Conservation (phyloP, 768 basidiomycete genomes). For the Nidularia pulvinata region DNA sequence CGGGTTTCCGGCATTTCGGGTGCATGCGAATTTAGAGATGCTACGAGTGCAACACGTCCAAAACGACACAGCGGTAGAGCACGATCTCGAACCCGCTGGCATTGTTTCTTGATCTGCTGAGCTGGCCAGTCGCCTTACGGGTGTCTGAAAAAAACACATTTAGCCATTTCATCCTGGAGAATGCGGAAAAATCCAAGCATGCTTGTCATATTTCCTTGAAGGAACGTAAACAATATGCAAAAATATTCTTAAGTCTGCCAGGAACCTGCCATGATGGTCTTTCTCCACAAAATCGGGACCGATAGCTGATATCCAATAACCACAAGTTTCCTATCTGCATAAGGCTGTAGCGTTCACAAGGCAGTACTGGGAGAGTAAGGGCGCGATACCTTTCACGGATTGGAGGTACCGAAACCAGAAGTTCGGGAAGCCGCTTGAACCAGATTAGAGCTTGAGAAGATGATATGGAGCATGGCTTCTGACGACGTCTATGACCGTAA, state of each 20-base stretch:
- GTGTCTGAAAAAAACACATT: too few relatives aligned
- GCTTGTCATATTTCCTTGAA: too few relatives aligned
- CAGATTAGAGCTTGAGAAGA: conserved; percentile 18
- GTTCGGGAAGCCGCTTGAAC: conserved; percentile 13
- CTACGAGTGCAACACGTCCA: conserved; percentile 15
- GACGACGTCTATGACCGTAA: conserved; percentile 13
- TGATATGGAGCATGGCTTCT: conserved; percentile 14
- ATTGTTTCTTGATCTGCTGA: too few relatives aligned
- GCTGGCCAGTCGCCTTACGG: too few relatives aligned
- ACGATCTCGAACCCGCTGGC: too few relatives aligned
- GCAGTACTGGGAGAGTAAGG: neutral
- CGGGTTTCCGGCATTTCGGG: conserved; percentile 23
- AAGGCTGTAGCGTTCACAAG: conserved; percentile 1
- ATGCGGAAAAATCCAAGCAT: neutral
- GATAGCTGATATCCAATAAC: neutral
- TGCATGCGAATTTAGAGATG: conserved; percentile 18
- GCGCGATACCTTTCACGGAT: conserved; percentile 1
- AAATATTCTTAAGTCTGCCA: too few relatives aligned
- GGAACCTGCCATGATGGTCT: too few relatives aligned
- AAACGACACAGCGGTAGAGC: conserved; percentile 17
- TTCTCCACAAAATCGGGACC: neutral
- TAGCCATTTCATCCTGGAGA: too few relatives aligned
- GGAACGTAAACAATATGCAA: too few relatives aligned
- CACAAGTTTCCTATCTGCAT: neutral
- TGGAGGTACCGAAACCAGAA: conserved; percentile 21